Evolutionary conservation across 306 rosid genomes (phyloP).

Genomic region (Cucumis cinereus): DNA sequence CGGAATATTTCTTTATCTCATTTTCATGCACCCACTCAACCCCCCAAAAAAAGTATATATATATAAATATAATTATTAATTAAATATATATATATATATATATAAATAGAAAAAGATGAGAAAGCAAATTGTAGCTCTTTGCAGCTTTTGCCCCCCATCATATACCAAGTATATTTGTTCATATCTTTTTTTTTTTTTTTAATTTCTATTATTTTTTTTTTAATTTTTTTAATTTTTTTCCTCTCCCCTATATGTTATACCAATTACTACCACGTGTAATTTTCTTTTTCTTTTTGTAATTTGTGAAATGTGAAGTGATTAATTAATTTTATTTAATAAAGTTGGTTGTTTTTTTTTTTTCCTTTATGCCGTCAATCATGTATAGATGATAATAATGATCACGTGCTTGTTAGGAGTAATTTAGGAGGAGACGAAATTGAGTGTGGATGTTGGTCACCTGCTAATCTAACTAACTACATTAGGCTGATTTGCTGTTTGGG

Average conservation of each 20-base stretch:
- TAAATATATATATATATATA: background rate
- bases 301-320: background rate
- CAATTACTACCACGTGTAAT: background rate
- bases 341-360: background rate
- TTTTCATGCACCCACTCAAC: conserved; percentile 20
- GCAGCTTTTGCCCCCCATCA: conserved; percentile 25
- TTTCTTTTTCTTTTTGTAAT: background rate
- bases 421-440: conserved; percentile 9
- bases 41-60: background rate
- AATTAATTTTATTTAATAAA: background rate
- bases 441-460: conserved; percentile 11
- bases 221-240: background rate
- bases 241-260: no score
- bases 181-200: background rate
- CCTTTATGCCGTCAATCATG: background rate
- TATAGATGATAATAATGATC: background rate
- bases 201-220: no score
- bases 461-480: background rate
- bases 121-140: conserved; percentile 16
- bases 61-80: background rate
- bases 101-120: background rate
- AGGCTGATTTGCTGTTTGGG: background rate
- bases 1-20: conserved; percentile 36
- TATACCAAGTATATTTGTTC: conserved; percentile 11
- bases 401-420: background rate